These are phyloP conservation scores for Knoxia roxburghii DNA, from an alignment of 257 asterid species.

Conservation along the genomic window DNA sequence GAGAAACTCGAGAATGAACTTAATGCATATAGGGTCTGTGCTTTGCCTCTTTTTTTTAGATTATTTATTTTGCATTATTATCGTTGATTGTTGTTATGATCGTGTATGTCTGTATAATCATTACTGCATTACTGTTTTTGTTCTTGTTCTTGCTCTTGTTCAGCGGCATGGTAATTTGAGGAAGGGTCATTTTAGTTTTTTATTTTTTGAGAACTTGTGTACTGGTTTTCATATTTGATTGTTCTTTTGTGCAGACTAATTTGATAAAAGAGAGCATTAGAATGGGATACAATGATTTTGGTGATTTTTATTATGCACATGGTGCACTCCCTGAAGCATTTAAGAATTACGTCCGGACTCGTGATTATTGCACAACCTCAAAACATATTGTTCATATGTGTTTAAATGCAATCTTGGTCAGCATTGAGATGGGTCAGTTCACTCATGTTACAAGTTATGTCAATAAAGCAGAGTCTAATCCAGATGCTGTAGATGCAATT, in stretches of 20 bases:
- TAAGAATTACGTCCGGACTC: constrained; percentile 84
- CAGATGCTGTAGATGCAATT: constrained; percentile 63
- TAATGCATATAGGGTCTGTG: constrained; percentile 69
- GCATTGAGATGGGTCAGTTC: constrained; percentile 98
- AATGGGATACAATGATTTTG: constrained; percentile 98
- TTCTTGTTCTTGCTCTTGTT: no score
- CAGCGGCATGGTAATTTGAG: no score
- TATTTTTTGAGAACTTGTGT: no score
- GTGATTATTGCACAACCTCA: constrained; percentile 92
- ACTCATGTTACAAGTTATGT: constrained; percentile 86
- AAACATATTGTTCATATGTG: constrained; percentile 89
- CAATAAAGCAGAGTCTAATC: constrained; percentile 79
- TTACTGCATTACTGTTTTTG: no score
- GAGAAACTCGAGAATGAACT: constrained; percentile 94
- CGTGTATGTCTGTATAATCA: no score
- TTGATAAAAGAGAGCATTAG: constrained; percentile 96
- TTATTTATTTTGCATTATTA: neutral
- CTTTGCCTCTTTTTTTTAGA: neutral
- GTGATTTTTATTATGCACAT: constrained; percentile 83
- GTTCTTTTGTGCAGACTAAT: constrained; percentile 58
- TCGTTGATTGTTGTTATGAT: no score
- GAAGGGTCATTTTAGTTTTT: no score
- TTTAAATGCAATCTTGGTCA: constrained; percentile 74
- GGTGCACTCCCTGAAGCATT: constrained; percentile 91
- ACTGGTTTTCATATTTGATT: no score